Conservation (phyloP, 2,329 filamentous ascomycete genomes). For the Sporothrix brunneoviolacea region DNA sequence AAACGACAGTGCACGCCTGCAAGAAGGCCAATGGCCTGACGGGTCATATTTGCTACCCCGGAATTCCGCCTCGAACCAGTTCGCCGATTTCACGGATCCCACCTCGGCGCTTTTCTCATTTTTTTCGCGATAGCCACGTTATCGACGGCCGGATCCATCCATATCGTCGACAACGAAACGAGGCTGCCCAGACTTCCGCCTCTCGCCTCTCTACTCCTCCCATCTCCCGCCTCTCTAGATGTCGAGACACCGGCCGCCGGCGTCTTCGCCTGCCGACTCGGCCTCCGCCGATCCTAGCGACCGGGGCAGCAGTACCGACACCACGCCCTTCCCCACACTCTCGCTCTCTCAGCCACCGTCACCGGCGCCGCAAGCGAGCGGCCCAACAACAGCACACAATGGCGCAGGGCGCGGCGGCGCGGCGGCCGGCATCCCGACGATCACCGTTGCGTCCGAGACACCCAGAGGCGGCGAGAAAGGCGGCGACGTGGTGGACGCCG, state of each 20-base stretch:
- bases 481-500: constrained; percentile 54
- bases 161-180: neutral
- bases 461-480: constrained; percentile 10
- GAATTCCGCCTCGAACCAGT: neutral
- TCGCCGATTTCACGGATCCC: neutral
- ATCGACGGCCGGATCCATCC: neutral
- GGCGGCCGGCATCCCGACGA: constrained; percentile 40
- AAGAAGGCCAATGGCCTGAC: too few species aligned
- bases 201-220: neutral
- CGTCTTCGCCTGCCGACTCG: too few species aligned
- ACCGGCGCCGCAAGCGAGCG: neutral
- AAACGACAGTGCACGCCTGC: too few species aligned
- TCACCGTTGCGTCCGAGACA: constrained; percentile 26
- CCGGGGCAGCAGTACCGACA: too few species aligned
- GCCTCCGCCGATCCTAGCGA: too few species aligned
- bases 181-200: neutral
- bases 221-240: too few species aligned
- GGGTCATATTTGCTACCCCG: too few species aligned
- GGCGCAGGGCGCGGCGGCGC: constrained; percentile 3
- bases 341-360: neutral
- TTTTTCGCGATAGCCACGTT: constrained; percentile 4
- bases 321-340: neutral
- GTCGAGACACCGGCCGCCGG: too few species aligned
- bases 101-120: neutral
- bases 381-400: neutral